Conservation (phyloP, 352 stramenopile species). For the Globisporangium perplexum region DNA sequence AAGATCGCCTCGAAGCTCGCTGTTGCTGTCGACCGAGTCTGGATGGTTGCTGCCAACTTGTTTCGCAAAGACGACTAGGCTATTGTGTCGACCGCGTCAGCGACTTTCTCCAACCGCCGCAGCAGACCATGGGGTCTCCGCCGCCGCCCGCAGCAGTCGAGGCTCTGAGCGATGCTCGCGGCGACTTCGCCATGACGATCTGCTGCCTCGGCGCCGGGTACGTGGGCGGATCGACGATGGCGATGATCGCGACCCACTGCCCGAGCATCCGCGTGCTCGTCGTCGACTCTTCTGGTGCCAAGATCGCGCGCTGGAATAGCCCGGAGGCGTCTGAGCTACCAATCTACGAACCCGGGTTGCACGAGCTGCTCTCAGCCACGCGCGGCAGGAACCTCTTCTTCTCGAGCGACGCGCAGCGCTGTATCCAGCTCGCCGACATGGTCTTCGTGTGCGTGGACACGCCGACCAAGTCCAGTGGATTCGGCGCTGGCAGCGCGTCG, state of each 20-base stretch:
- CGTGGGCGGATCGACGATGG: slow-evolving; percentile 99
- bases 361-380: slow-evolving; percentile 91
- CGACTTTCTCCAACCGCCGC: neutral
- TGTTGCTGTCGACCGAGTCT: no score
- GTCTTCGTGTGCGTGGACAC: slow-evolving; percentile 99
- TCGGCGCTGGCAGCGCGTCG: slow-evolving; percentile 95
- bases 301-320: slow-evolving; percentile 99
- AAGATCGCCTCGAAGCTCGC: no score
- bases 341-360: slow-evolving; percentile 99
- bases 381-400: slow-evolving; percentile 98
- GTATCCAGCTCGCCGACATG: slow-evolving; percentile 96
- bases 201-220: slow-evolving; percentile 98
- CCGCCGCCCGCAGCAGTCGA: slow-evolving; percentile 8
- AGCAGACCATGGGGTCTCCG: neutral
- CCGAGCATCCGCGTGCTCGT: slow-evolving; percentile 97
- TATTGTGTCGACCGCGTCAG: no score
- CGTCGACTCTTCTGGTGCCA: slow-evolving; percentile 92
- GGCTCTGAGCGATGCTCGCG: slow-evolving; percentile 16
- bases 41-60: no score
- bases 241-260: slow-evolving; percentile 97
- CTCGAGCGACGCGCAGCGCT: slow-evolving; percentile 95
- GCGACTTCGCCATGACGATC: slow-evolving; percentile 61
- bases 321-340: slow-evolving; percentile 81
- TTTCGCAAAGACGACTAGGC: no score
- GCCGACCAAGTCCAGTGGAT: slow-evolving; percentile 96